phyloP scores from a whole-genome alignment of 139 green algal species.

The Zygnema cylindricum region DNA sequence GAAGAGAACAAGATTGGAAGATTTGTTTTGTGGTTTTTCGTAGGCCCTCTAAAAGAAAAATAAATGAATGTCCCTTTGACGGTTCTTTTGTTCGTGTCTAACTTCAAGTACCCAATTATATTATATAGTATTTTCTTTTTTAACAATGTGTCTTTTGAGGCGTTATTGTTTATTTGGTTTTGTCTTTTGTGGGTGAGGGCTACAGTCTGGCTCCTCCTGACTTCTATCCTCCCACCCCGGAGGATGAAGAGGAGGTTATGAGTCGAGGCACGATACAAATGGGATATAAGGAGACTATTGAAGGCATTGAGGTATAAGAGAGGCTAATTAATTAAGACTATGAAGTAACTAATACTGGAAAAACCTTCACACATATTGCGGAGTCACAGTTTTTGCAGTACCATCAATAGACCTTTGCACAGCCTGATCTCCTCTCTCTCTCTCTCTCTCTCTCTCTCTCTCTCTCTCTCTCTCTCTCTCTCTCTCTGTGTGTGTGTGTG shows the following conservation, averaged over 20 bases:
- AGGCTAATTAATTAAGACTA: no score
- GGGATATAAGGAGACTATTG: conserved; percentile 52
- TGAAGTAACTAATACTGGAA: no score
- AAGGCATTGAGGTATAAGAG: conserved; percentile 47
- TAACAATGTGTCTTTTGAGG: not conserved
- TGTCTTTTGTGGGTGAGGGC: not conserved
- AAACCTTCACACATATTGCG: no score
- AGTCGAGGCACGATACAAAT: conserved; percentile 1
- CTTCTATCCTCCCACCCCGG: conserved; percentile 35
- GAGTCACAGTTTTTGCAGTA: no score
- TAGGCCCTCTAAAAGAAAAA: not conserved
- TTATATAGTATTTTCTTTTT: not conserved
- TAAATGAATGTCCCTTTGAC: not conserved
- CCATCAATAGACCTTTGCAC: no score
- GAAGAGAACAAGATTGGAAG: no score
- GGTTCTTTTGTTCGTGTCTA: not conserved
- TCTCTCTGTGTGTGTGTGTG: not conserved
- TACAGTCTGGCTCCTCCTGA: conserved; percentile 47
- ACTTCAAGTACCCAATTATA: not conserved
- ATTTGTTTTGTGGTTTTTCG: not conserved
- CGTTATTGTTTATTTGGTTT: not conserved
- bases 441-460: conserved; percentile 8
- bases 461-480: conserved; percentile 2
- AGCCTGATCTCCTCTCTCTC: conserved; percentile 3
- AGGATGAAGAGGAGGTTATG: conserved; percentile 38